Conservation (phyloP, 345 rosid species). For the Crucihimalaya himalaica region DNA sequence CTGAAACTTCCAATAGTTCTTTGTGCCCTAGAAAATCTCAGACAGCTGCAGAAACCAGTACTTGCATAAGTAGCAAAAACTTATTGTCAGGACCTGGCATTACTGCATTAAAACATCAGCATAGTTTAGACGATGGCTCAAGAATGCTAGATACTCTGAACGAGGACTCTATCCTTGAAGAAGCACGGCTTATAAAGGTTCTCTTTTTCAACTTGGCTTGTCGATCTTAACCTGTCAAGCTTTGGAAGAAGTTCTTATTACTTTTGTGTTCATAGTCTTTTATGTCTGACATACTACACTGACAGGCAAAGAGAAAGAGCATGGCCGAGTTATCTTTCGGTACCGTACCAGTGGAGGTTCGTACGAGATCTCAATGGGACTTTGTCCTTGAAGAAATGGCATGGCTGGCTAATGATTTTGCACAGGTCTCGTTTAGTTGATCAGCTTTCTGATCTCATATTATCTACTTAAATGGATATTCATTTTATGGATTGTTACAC, state of each 20-base stretch:
- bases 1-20: constrained; percentile 30
- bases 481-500: constrained; percentile 10
- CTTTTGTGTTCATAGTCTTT: constrained; percentile 23
- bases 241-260: constrained; percentile 19
- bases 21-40: constrained; percentile 38
- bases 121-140: constrained; percentile 42
- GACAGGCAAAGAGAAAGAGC: constrained; percentile 82
- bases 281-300: constrained; percentile 36
- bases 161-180: constrained; percentile 85
- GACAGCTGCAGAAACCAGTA: constrained; percentile 36
- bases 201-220: constrained; percentile 29
- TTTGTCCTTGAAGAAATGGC: constrained; percentile 98
- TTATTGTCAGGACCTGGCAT: constrained; percentile 40
- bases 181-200: constrained; percentile 86
- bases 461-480: constrained; percentile 7
- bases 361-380: constrained; percentile 77
- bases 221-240: constrained; percentile 25
- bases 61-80: constrained; percentile 45
- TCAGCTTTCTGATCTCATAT: constrained; percentile 28
- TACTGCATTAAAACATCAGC: constrained; percentile 44
- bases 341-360: constrained; percentile 48
- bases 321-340: constrained; percentile 74
- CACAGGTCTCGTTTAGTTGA: constrained; percentile 67
- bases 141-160: constrained; percentile 52
- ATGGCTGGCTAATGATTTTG: constrained; percentile 98